phyloP scores from a whole-genome alignment of 805 yeast species.

The Sugiyamaella mastotermitis region DNA sequence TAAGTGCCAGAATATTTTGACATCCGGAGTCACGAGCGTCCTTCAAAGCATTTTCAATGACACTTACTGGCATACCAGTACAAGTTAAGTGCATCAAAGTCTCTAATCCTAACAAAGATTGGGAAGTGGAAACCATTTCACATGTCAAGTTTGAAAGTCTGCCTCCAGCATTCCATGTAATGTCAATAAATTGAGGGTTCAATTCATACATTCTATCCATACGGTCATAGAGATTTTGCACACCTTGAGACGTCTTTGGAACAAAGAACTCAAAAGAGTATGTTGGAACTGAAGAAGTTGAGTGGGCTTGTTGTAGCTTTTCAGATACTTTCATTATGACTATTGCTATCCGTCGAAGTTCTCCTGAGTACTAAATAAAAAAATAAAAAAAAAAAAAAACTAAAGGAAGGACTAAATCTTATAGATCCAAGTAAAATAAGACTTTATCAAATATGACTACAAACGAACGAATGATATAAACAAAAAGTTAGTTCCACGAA shows the following conservation, averaged over 20 bases:
- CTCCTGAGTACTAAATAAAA: no score
- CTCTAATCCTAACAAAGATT: conserved; percentile 83
- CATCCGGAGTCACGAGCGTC: conserved; percentile 90
- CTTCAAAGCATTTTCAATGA: conserved; percentile 78
- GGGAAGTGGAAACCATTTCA: conserved; percentile 88
- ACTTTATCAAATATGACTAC: no score
- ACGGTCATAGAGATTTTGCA: conserved; percentile 90
- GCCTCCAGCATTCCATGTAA: conserved; percentile 99
- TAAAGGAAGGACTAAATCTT: no score
- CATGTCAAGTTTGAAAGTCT: conserved; percentile 75
- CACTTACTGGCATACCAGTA: conserved; percentile 80
- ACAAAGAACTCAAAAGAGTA: conserved; percentile 96
- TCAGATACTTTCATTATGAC: conserved; percentile 48
- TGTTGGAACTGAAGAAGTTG: conserved; percentile 43
- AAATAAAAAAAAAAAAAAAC: no score
- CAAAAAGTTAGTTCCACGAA: no score
- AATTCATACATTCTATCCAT: conserved; percentile 96
- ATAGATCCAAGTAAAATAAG: no score
- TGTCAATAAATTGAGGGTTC: conserved; percentile 87
- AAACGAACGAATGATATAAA: no score
- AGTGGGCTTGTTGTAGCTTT: conserved; percentile 38
- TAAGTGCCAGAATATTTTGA: conserved; percentile 85
- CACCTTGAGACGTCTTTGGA: conserved; percentile 96
- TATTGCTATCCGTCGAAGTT: no score
- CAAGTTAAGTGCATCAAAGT: conserved; percentile 98